Conservation (phyloP, 2,329 filamentous ascomycete species). For the Massarina eburnea region DNA sequence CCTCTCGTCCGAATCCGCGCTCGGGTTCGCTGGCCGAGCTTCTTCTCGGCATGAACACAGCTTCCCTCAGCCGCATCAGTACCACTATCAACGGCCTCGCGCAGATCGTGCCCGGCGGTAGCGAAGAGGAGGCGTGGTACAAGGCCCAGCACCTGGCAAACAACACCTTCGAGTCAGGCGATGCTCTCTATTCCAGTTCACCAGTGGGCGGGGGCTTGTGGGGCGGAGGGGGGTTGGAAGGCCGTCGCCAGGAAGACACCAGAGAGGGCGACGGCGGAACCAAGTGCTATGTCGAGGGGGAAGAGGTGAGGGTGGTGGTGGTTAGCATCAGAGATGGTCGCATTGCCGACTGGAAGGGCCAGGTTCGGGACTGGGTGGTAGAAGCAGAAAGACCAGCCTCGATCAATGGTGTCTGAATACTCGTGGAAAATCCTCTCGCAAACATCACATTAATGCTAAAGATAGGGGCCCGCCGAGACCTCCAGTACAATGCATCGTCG, state of each 20-base stretch:
- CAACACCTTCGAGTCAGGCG: conserved; percentile 71
- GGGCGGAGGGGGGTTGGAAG: conserved; percentile 49
- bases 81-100: conserved; percentile 93
- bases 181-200: conserved; percentile 31
- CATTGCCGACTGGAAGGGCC: conserved; percentile 95
- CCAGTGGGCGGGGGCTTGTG: conserved; percentile 44
- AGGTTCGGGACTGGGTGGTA: conserved; percentile 73
- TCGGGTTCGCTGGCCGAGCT: conserved; percentile 78
- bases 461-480: too few relatives aligned
- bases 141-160: conserved; percentile 83
- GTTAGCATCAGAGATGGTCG: conserved; percentile 82
- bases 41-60: conserved; percentile 87
- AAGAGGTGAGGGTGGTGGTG: conserved; percentile 83
- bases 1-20: conserved; percentile 51
- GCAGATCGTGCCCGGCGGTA: conserved; percentile 68
- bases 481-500: too few relatives aligned
- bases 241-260: conserved; percentile 42
- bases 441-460: too few relatives aligned
- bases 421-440: neutral
- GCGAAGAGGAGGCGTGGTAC: conserved; percentile 83
- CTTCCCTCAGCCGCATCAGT: conserved; percentile 82
- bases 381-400: neutral
- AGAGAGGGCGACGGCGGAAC: conserved; percentile 51
- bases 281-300: conserved; percentile 73
- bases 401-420: conserved; percentile 3